These are phyloP conservation scores for Schizothecium vesticola DNA, from an alignment of 495 filamentous ascomycete species.

Conservation along the genomic window DNA sequence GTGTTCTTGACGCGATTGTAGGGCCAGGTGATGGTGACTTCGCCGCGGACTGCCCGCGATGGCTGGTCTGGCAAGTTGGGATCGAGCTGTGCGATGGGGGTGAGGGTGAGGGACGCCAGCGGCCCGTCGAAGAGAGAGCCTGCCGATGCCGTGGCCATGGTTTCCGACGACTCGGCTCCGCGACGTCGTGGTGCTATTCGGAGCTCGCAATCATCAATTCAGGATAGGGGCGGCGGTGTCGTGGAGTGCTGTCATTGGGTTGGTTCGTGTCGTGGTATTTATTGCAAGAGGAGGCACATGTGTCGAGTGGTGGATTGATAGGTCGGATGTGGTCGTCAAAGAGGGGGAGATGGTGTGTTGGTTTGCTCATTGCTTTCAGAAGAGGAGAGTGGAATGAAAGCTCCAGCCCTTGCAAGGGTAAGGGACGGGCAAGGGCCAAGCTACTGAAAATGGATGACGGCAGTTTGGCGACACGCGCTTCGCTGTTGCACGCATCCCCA, in stretches of 20 bases:
- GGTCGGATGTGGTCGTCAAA: not conserved
- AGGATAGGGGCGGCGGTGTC: not conserved
- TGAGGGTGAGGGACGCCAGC: slow-evolving; percentile 18
- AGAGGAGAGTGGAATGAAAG: not conserved
- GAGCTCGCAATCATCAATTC: not conserved
- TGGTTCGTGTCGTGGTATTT: not conserved
- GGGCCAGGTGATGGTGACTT: slow-evolving; percentile 86
- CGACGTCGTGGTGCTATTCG: not conserved
- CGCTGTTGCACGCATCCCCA: not conserved
- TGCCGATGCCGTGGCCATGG: slow-evolving; percentile 24
- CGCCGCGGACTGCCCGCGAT: slow-evolving; percentile 44
- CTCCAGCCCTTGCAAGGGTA: not conserved
- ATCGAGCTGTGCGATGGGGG: slow-evolving; percentile 61
- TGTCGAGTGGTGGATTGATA: not conserved
- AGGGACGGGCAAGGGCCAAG: not conserved
- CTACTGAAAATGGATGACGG: not conserved
- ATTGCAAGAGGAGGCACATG: not conserved
- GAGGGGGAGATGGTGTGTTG: not conserved
- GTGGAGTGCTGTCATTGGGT: not conserved
- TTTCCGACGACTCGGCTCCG: not conserved
- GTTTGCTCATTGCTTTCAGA: not conserved
- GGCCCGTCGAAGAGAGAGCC: slow-evolving; percentile 2
- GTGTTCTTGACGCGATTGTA: slow-evolving; percentile 71
- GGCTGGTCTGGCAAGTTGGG: slow-evolving; percentile 45
- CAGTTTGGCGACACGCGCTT: not conserved